Percentiles rank a stretch among this genome's conserved stretches.
Evolutionary conservation across 371 early-diverging fungal genomes (phyloP).

Genomic region (Caulochytrium protostelioides): DNA sequence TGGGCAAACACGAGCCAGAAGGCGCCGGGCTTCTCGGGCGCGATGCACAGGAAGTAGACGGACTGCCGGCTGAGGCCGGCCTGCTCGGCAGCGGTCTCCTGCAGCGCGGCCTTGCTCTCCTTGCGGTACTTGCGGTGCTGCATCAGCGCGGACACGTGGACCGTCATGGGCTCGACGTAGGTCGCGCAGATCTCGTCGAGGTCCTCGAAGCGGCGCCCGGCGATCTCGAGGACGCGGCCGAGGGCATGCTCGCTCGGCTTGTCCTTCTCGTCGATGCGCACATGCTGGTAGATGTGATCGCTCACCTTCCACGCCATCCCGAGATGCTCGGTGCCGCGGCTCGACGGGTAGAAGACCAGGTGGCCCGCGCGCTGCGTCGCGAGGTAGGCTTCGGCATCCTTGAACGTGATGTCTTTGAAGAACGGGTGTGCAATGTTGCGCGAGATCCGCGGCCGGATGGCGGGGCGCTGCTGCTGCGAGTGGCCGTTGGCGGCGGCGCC

Average conservation of each 20-base stretch:
- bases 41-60: slow-evolving; percentile 15
- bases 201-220: slow-evolving; percentile 42
- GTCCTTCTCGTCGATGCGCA: slow-evolving; percentile 53
- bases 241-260: slow-evolving; percentile 44
- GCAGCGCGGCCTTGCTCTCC: slow-evolving; percentile 15
- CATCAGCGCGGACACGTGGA: slow-evolving; percentile 20
- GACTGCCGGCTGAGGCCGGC: slow-evolving; percentile 8
- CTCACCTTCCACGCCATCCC: slow-evolving; percentile 83
- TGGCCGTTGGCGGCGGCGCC: background rate
- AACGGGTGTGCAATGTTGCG: slow-evolving; percentile 59
- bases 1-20: slow-evolving; percentile 20
- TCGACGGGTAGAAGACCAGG: slow-evolving; percentile 79
- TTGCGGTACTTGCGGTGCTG: slow-evolving; percentile 21
- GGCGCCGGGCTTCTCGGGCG: slow-evolving; percentile 13
- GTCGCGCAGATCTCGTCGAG: slow-evolving; percentile 75
- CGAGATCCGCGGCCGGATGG: background rate
- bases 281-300: slow-evolving; percentile 63
- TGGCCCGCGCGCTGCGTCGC: slow-evolving; percentile 41
- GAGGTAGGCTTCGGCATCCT: slow-evolving; percentile 54
- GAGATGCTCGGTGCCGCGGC: slow-evolving; percentile 60
- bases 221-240: slow-evolving; percentile 37
- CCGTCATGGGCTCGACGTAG: slow-evolving; percentile 60
- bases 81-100: slow-evolving; percentile 7
- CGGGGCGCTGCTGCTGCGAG: too few species aligned
- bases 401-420: slow-evolving; percentile 48